Conservation (phyloP, 768 basidiomycete species). For the Kwoniella botswanensis region DNA sequence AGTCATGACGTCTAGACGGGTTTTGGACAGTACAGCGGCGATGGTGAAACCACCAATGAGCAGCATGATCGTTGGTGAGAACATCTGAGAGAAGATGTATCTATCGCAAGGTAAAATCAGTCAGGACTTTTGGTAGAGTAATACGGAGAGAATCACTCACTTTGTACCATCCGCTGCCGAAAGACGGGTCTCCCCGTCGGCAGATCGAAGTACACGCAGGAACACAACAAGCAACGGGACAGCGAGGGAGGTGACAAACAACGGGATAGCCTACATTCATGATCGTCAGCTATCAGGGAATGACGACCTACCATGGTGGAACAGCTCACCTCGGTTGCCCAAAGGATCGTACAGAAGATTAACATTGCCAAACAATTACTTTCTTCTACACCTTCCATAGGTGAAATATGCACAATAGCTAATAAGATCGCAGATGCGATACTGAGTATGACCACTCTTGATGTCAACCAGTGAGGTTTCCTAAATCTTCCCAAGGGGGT, state of each 20-base stretch:
- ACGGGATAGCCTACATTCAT: constrained; percentile 77
- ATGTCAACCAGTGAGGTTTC: constrained; percentile 63
- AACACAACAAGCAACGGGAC: constrained; percentile 87
- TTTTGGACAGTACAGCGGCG: constrained; percentile 92
- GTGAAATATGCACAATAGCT: constrained; percentile 63
- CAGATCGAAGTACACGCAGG: constrained; percentile 74
- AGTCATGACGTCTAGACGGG: constrained; percentile 84
- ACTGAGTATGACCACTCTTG: constrained; percentile 66
- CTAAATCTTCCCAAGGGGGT: constrained; percentile 73
- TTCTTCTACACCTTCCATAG: constrained; percentile 70
- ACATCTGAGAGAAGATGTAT: constrained; percentile 92
- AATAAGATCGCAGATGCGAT: constrained; percentile 67
- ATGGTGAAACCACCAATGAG: constrained; percentile 98
- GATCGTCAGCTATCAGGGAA: not conserved
- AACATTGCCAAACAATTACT: constrained; percentile 90
- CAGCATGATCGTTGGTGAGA: constrained; percentile 97
- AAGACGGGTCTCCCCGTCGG: constrained; percentile 64
- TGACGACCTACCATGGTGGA: not conserved
- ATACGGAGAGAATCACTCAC: constrained; percentile 61
- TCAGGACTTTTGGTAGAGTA: not conserved
- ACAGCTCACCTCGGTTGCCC: constrained; percentile 86
- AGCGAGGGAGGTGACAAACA: constrained; percentile 93
- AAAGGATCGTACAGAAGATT: constrained; percentile 85
- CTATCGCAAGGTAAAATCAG: constrained; percentile 59
- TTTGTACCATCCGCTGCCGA: constrained; percentile 75